These are phyloP conservation scores for Rhizopogon sp. DNA, from an alignment of 768 basidiomycete species.

Conservation along the genomic window DNA sequence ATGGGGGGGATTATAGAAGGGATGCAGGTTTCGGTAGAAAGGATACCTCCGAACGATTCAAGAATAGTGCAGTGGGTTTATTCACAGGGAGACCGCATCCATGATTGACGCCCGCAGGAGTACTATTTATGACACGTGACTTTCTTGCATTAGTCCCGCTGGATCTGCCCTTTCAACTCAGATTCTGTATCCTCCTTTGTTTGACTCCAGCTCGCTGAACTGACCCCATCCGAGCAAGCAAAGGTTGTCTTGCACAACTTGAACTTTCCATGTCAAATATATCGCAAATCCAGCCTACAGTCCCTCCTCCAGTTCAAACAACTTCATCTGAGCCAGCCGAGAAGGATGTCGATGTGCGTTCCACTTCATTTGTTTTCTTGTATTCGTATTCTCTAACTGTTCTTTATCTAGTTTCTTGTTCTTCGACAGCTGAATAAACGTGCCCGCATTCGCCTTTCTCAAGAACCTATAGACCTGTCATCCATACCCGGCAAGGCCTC, in stretches of 20 bases:
- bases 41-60: background rate
- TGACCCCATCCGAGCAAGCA: background rate
- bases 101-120: no score
- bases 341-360: conserved; percentile 26
- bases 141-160: no score
- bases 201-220: background rate
- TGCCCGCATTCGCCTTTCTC: conserved; percentile 59
- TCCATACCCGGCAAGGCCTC: conserved; percentile 38
- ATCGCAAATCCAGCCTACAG: conserved; percentile 25
- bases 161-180: no score
- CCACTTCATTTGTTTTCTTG: background rate
- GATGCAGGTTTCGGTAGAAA: background rate
- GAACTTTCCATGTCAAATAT: conserved; percentile 22
- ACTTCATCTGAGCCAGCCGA: conserved; percentile 20
- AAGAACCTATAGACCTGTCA: conserved; percentile 39
- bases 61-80: background rate
- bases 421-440: conserved; percentile 50
- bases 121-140: no score
- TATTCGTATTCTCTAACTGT: conserved; percentile 5
- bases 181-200: background rate
- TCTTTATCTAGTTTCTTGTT: conserved; percentile 29
- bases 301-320: conserved; percentile 17
- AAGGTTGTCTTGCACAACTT: background rate
- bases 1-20: no score
- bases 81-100: no score